Base-by-base conservation (phyloP, 805 yeast species). In the Yarrowia osloensis region DNA sequence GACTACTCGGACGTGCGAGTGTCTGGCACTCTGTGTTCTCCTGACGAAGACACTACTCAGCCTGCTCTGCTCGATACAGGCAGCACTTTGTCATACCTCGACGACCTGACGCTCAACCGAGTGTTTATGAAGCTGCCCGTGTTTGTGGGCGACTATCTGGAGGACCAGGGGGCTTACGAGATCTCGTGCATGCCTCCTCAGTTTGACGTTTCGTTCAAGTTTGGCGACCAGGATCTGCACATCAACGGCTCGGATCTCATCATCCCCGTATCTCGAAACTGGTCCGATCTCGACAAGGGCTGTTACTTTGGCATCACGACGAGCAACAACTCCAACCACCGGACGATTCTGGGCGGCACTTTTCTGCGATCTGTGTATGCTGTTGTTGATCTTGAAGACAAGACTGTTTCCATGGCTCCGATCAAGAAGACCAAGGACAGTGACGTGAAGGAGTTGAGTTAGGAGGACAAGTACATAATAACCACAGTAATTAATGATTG, bases 171-270 rank as follows among this genome's bases (percentile, higher is more conserved):
- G 1, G 61, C 61, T 8, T 54, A 24, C 21, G 6, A 54, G 61
- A 54, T 54, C 5, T 11, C 44, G 15, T 54, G 61, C 15, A 54
- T 35, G 44, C 44, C 61, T 35, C 61, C 61, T 17, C 44, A 54
- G 24, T 54, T 54, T 35, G 61, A 54, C n/a, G 44, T 54, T 35
- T 54, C 61, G 21, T 54, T 54, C 44, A 54, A 35, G 61, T 54
- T 54, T 24, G 61, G 61, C 24, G 44, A 54, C 44, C 61, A 54
- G 31, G 22, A 54, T 3, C 31, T 54, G 12, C 29, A 54, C 15
- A 35, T 54, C n/a, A 54, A 54, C 24, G 61, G 61, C 12, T 54
- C 61, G 13, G 61, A 54, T 35, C 31, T 54, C 22, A 54, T 54
- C 19, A 35, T 54, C 12, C 61, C 61, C 0, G 61, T 54, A 8